Evolutionary conservation across 148 eudicot species (phyloP), one percentile per base, ranked within the genome.

Genomic region (Talinum fruticosum): DNA sequence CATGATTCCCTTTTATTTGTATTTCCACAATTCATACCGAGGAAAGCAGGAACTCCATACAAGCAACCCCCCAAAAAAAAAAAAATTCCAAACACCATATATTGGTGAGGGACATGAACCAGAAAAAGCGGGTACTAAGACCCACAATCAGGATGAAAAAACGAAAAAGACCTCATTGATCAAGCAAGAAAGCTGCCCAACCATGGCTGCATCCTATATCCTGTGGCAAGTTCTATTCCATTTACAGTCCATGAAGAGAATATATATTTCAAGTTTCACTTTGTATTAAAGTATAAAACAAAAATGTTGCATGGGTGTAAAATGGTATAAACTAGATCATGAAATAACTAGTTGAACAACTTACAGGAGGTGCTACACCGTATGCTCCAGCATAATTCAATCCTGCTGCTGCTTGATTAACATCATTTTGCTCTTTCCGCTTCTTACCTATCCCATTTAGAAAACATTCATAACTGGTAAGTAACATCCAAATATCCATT

Each of bases 341-440:
- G 23, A 62, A 62, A 62, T 8, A 71, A 28, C 64, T 26, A 57
- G 38, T 53, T 81, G 70, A 66, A 44, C 61, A 21, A 72, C 96
- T 93, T 84, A 95, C 99, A 77, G 88, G 97, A 78, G 99, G 87
- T 10, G 78, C 84, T 30, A 86, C 89, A 37, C 97, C 97, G 82
- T 91, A 93, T 37, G 87, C 87, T 79, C 92, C 90, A 8, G 33
- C 66, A 86, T 89, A 92, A 80, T 83, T 87, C 69, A 85, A 37
- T 76, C 87, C 89, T 37, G 79, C 79, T 54, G 87, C 91, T 68
- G 89, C 90, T 87, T 87, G 98, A 85, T 86, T 92, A 36, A 90
- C 85, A 84, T 95, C 96, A 41, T 89, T 86, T 79, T 92, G 97
- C 15, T 93, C 97, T 79, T 86, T 95, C 66, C 85, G 80, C 89